A percentile compares a stretch with the other conserved stretches of the same genome.
Evolutionary conservation across 768 basidiomycete species (phyloP).

Genomic region (Russula ochroleuca): DNA sequence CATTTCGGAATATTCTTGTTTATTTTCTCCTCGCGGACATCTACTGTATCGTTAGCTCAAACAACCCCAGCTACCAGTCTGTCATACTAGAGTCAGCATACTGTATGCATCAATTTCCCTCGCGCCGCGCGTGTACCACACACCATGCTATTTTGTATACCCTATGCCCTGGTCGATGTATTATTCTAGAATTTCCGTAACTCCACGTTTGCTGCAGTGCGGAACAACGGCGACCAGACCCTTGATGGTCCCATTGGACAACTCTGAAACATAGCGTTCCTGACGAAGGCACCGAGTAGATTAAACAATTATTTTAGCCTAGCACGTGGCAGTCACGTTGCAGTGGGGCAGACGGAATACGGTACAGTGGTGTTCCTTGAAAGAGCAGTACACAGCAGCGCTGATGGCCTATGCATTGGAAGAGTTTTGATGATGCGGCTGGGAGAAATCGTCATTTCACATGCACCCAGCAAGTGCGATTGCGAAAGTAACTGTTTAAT

Average conservation of each 20-base stretch:
- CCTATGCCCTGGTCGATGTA: background rate
- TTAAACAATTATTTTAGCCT: background rate
- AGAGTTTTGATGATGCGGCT: background rate
- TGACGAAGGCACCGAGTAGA: background rate
- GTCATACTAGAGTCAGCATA: conserved; percentile 16
- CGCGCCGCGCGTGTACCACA: conserved; percentile 12
- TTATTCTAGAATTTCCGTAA: background rate
- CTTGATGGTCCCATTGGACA: too few species aligned
- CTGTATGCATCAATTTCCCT: background rate
- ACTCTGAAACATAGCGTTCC: background rate
- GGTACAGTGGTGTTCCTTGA: too few species aligned
- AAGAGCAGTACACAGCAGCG: background rate
- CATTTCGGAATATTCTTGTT: background rate
- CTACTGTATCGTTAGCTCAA: conserved; percentile 24
- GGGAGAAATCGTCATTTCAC: background rate
- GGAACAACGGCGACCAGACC: background rate
- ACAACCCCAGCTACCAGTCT: background rate
- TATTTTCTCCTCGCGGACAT: background rate
- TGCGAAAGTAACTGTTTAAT: background rate
- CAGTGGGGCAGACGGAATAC: too few species aligned
- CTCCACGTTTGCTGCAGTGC: background rate
- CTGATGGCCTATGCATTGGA: background rate
- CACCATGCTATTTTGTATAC: conserved; percentile 2
- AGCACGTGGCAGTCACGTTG: background rate
- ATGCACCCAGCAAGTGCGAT: background rate